A percentile compares a stretch with the other conserved stretches of the same genome.
These are phyloP conservation scores for Scheffersomyces lignosus DNA, from an alignment of 805 yeast species.

Conservation along the genomic window DNA sequence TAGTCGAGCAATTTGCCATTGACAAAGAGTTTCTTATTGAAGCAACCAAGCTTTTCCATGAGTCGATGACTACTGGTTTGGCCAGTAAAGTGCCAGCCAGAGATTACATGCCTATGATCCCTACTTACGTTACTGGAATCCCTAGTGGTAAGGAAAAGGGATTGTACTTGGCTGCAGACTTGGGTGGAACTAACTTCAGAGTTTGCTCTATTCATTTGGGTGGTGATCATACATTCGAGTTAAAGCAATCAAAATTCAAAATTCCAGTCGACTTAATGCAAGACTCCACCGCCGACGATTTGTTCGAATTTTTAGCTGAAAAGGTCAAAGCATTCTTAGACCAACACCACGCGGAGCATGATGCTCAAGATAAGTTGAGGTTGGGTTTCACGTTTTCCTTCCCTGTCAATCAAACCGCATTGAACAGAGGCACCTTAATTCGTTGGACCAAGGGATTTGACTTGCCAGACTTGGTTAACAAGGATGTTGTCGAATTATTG, in stretches of 20 bases:
- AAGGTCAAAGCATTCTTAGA: constrained; percentile 65
- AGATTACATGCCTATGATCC: constrained; percentile 78
- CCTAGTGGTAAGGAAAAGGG: constrained; percentile 90
- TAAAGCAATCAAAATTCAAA: constrained; percentile 74
- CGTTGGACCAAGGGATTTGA: constrained; percentile 98
- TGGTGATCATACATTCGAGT: constrained; percentile 76
- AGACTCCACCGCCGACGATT: constrained; percentile 55
- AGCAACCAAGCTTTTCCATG: constrained; percentile 57
- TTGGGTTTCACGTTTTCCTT: constrained; percentile 93
- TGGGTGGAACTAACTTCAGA: constrained; percentile 95
- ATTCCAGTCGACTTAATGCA: constrained; percentile 82
- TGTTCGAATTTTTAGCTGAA: constrained; percentile 74
- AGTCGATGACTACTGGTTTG: constrained; percentile 63
- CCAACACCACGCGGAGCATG: constrained; percentile 58
- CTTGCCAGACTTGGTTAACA: constrained; percentile 79
- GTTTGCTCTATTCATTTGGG: constrained; percentile 82
- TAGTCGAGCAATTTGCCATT: constrained; percentile 43
- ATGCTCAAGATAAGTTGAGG: constrained; percentile 42
- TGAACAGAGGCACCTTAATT: constrained; percentile 75
- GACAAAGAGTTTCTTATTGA: constrained; percentile 41
- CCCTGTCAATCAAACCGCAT: constrained; percentile 84
- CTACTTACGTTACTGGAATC: constrained; percentile 79
- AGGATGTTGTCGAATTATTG: constrained; percentile 73
- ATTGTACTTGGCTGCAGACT: constrained; percentile 81
- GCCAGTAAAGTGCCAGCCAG: constrained; percentile 39